Evolutionary conservation across 1,284 basidiomycete species (phyloP), one percentile per base, ranked within the genome.

Genomic region (Rhodotorula sp.): DNA sequence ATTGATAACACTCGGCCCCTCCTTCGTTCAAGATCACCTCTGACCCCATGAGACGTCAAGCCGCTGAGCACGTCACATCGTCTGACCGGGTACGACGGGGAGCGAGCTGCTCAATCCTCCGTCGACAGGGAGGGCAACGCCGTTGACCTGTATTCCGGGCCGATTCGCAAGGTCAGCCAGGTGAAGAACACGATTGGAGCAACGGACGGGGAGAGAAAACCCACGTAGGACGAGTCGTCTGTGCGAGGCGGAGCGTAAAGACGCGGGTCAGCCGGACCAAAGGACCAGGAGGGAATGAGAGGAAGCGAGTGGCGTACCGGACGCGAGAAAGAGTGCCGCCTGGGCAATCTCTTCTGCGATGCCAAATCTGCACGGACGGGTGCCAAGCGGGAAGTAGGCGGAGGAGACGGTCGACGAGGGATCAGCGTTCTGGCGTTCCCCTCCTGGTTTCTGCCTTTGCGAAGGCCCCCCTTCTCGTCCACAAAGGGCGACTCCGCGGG

Each of bases 111-210:
- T 87, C 68, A 95, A 81, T 0, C 92, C 93, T 14, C 93, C 95
- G 78, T 95, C 93, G 42, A 95, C 90, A 0, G 90, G 89, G 52
- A 93, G 85, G 74, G 89, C 90, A 78, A 96, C 91, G 17, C 92
- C 95, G 79, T 96, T 97, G 68, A 97, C 88, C 80, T 96, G 58
- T 21, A 4, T 7, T 14, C 21, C 10, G 4, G 41, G 2, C 14
- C 5, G 13, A 3, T 3, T 3, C n/a, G 45, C n/a, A 46, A 44
- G 1, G 9, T 49, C 41, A 41, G 41, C 55, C 58, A 50, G 45
- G 41, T 14, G 12, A 25, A 57, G 3, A 21, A 42, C 25, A 14
- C 19, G 48, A 42, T n/a, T 0, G 19, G 19, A 42, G 60, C 0
- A 16, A 23, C 10, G 21, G 10, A 23, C 42, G 25, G 16, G 14